phyloP scores from a whole-genome alignment of 2,329 filamentous ascomycete genomes.

The Trichoderma endophyticum region DNA sequence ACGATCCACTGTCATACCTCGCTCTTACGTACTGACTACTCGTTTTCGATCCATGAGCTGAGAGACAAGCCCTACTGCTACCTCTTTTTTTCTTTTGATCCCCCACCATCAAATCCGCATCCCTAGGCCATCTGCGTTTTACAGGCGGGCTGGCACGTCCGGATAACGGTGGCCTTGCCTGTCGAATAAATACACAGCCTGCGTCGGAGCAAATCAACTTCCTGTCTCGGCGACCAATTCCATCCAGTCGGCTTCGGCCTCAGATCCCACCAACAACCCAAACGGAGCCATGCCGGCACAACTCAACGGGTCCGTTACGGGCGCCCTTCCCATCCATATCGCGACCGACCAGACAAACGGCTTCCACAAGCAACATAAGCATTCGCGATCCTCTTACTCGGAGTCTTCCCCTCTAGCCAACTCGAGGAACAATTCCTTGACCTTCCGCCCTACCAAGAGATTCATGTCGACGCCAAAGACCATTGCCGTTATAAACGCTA shows the following conservation, averaged over 20 bases:
- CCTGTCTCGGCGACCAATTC: conserved; percentile 12
- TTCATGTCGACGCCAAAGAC: conserved; percentile 66
- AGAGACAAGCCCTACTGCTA: conserved; percentile 19
- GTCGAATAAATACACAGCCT: conserved; percentile 21
- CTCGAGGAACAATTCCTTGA: conserved; percentile 58
- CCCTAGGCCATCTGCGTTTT: conserved; percentile 14
- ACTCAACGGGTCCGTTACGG: conserved; percentile 37
- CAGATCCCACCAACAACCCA: conserved; percentile 16
- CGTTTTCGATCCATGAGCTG: conserved; percentile 19
- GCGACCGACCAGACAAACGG: conserved; percentile 35
- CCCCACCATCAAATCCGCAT: conserved; percentile 18
- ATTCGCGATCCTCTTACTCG: conserved; percentile 60
- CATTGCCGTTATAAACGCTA: conserved; percentile 92
- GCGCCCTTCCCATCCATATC: conserved; percentile 39
- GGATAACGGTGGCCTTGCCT: conserved; percentile 28
- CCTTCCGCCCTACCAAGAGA: conserved; percentile 59
- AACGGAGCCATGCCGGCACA: conserved; percentile 38
- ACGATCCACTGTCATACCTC: conserved; percentile 30
- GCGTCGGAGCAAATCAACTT: conserved; percentile 4
- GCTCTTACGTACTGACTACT: conserved; percentile 36
- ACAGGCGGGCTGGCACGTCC: conserved; percentile 24
- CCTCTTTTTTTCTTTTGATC: neutral
- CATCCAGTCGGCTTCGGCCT: conserved; percentile 17
- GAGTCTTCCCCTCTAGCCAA: conserved; percentile 53
- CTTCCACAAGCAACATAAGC: conserved; percentile 51